A percentile compares a stretch with the other conserved stretches of the same genome.
phyloP scores from a whole-genome alignment of 78 protist species.

The Andalucia godoyi region DNA sequence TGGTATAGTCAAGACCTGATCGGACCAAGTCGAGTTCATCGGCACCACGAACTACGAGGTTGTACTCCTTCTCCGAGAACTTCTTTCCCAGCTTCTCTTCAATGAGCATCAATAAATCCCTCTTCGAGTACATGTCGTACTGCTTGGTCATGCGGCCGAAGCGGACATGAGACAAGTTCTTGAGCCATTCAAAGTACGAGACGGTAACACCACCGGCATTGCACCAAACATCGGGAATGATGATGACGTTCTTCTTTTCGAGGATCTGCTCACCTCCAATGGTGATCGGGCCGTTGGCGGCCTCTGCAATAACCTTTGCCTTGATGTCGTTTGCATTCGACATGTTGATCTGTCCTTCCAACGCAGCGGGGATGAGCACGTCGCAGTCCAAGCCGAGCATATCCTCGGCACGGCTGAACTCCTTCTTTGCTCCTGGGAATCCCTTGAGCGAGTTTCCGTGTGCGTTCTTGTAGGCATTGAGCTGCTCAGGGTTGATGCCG shows the following conservation, averaged over 20 bases:
- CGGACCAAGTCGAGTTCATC: constrained; percentile 59
- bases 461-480: constrained; percentile 22
- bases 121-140: constrained; percentile 63
- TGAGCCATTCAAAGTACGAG: constrained; percentile 81
- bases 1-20: constrained; percentile 70
- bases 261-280: constrained; percentile 50
- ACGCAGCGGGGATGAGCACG: constrained; percentile 73
- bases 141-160: constrained; percentile 53
- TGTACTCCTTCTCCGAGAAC: constrained; percentile 39
- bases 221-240: constrained; percentile 66
- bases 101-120: constrained; percentile 38
- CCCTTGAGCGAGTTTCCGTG: constrained; percentile 32
- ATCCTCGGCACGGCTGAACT: constrained; percentile 9
- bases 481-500: constrained; percentile 44
- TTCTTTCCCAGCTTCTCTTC: constrained; percentile 37
- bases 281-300: constrained; percentile 80
- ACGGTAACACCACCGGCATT: constrained; percentile 87
- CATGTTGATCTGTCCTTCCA: constrained; percentile 56
- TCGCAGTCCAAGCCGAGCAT: constrained; percentile 64
- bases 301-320: constrained; percentile 59
- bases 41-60: constrained; percentile 51
- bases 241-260: constrained; percentile 31
- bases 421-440: constrained; percentile 40
- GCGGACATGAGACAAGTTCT: constrained; percentile 64
- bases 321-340: constrained; percentile 43